Percentiles rank a stretch among this genome's conserved stretches.
Conservation (phyloP, 495 filamentous ascomycete genomes). For the Cercophora scortea region DNA sequence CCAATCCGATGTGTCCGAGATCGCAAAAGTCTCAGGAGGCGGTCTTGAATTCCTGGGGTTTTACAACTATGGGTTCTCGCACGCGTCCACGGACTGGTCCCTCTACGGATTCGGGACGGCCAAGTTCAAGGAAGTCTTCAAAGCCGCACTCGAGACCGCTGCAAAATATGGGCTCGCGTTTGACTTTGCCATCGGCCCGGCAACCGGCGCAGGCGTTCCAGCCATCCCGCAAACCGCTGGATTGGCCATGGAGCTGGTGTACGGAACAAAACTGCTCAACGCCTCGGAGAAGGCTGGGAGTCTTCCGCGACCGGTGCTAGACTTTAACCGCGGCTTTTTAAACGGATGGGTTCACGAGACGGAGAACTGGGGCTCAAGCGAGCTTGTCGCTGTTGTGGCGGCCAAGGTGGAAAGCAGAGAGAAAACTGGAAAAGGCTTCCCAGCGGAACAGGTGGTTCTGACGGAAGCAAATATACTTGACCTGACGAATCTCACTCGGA, state of each 20-base stretch:
- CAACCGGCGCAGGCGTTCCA: constrained; percentile 44
- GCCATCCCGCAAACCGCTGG: constrained; percentile 20
- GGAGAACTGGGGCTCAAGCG: constrained; percentile 31
- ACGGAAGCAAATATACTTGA: constrained; percentile 6
- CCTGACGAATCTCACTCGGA: not conserved
- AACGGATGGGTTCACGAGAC: constrained; percentile 22
- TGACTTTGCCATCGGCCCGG: constrained; percentile 43
- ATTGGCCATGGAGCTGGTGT: constrained; percentile 31
- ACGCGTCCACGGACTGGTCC: constrained; percentile 32
- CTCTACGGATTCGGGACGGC: constrained; percentile 41
- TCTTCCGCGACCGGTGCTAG: constrained; percentile 2
- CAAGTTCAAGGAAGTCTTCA: constrained; percentile 30
- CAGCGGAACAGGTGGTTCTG: not conserved
- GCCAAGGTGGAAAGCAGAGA: constrained; percentile 12
- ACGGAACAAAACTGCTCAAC: not conserved
- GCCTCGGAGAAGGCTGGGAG: not conserved
- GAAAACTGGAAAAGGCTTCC: not conserved
- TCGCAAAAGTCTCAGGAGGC: constrained; percentile 11
- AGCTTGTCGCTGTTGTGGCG: constrained; percentile 25
- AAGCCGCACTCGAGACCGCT: constrained; percentile 27
- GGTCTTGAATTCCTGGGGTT: constrained; percentile 23
- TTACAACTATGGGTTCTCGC: constrained; percentile 22
- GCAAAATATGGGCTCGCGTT: constrained; percentile 33
- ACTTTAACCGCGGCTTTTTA: constrained; percentile 15
- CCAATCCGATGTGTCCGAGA: constrained; percentile 9